These are phyloP conservation scores for Fraxinus albicans DNA, from an alignment of 305 asterid genomes.

Conservation along the genomic window DNA sequence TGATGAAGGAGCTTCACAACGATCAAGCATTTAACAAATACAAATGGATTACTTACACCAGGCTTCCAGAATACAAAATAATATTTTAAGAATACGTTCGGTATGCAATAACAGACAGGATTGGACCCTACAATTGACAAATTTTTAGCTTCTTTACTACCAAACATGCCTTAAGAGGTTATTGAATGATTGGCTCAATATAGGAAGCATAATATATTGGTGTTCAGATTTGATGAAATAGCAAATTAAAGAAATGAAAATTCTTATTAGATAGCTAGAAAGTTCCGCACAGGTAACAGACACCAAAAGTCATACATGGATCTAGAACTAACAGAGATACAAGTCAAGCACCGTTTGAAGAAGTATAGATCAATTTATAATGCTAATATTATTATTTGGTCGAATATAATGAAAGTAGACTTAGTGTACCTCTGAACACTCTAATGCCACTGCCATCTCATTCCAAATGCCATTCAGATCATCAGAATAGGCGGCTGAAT, in stretches of 20 bases:
- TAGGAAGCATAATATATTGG: not conserved
- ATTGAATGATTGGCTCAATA: not conserved
- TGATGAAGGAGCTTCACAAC: not conserved
- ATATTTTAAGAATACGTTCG: not conserved
- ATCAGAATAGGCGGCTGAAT: constrained; percentile 53
- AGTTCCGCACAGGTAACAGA: not conserved
- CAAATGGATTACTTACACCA: not conserved
- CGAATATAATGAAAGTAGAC: constrained; percentile 14
- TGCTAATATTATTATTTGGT: not conserved
- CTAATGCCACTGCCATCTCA: constrained; percentile 72
- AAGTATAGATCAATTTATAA: constrained; percentile 2
- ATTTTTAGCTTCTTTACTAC: constrained; percentile 1
- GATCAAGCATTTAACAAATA: not conserved
- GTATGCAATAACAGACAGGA: not conserved
- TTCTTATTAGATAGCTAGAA: not conserved
- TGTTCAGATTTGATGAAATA: not conserved
- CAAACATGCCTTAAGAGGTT: not conserved
- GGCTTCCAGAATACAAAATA: not conserved
- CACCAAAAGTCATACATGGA: not conserved
- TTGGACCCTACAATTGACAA: not conserved
- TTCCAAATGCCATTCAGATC: constrained; percentile 84
- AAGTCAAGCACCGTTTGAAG: not conserved
- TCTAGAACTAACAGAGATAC: not conserved
- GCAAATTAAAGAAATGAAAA: not conserved
- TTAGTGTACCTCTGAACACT: constrained; percentile 68